Conservation (phyloP, 73 alveolate species). For the Uronychia setigera region DNA sequence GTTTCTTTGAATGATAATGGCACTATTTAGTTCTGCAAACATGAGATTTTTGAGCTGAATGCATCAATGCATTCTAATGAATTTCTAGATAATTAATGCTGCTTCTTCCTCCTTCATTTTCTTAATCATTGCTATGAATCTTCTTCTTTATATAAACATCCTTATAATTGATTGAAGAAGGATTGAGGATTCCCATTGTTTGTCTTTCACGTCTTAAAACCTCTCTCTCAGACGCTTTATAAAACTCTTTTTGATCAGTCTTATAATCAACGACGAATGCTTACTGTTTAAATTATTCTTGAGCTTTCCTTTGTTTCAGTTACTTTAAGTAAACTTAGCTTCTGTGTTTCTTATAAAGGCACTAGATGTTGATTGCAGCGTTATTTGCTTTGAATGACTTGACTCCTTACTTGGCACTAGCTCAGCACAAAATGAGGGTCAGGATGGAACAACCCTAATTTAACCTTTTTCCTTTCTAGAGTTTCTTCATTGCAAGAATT, state of each 20-base stretch:
- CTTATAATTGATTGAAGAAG: background rate
- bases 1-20: too few species aligned
- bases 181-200: background rate
- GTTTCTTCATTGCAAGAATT: too few species aligned
- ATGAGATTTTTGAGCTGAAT: background rate
- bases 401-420: too few species aligned
- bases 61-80: background rate
- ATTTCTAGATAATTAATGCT: conserved; percentile 5
- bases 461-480: too few species aligned
- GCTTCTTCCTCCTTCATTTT: background rate
- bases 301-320: background rate
- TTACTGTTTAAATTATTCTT: background rate
- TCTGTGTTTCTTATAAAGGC: too few species aligned
- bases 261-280: background rate
- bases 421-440: too few species aligned
- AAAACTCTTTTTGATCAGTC: background rate
- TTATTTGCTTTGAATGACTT: background rate
- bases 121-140: background rate
- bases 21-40: background rate
- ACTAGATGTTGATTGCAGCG: background rate
- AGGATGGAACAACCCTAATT: too few species aligned
- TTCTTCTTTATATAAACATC: background rate
- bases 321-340: too few species aligned
- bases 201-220: background rate
- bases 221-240: background rate